Base-by-base conservation (phyloP, 2,329 filamentous ascomycete species). In the Westerdykella sp. region DNA sequence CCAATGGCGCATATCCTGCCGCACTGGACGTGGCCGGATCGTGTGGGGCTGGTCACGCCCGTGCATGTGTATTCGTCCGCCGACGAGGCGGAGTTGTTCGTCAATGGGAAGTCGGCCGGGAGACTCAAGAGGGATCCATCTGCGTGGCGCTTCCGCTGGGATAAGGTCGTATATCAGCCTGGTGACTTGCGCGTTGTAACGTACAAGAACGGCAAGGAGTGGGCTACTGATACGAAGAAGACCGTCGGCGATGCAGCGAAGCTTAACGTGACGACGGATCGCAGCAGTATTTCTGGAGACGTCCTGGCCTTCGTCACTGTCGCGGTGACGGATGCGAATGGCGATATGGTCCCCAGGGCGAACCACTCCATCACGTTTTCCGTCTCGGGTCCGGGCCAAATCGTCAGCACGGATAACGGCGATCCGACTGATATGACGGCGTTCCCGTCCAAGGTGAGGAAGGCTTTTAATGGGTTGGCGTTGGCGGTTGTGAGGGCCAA, bases 21-120 rank as follows among this genome's bases (percentile, higher is more conserved):
- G 2, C 76, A 79, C 52, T 79, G 76, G 76, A 77, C 66, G 13
- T 80, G 74, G 73, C 70, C 73, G 0, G 69, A 71, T 13, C 62
- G 74, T 0, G 65, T 66, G 0, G 73, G 73, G 1, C 47, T 70
- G 43, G 62, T 71, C 1, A 79, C 76, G 4, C 76, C 76, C 0
- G 74, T 79, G 1, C 75, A 79, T 49, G 74, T 78, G 0, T 78
- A 76, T 49, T 68, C 74, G 0, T 62, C 70, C 1, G 76, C 63
- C 2, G 73, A 78, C 47, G 73, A 76, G 50, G 76, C 74, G 4
- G 76, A 79, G 60, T 57, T 79, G 2, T 79, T 78, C 46, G 51
- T 79, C 11, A 79, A 78, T 41, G 73, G 71, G 2, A 50, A 65
- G 34, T 75, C 73, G 0, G 63, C 63, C 3, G 76, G 76, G 1